phyloP scores from a whole-genome alignment of 2,329 filamentous ascomycete species.

The Colletotrichum spaethianum region DNA sequence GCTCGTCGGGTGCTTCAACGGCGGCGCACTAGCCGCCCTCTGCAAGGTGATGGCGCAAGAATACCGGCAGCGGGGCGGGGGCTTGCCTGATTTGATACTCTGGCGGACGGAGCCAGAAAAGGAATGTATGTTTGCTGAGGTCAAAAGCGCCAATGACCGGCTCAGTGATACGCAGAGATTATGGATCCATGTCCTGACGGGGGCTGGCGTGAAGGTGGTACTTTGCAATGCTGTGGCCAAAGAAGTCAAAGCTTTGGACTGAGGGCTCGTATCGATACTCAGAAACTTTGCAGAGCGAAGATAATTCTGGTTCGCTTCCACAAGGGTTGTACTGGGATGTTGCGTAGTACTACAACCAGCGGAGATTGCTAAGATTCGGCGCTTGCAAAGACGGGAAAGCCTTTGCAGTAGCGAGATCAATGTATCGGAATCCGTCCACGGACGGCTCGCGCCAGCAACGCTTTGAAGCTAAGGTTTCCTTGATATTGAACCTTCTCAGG shows the following conservation, averaged over 20 bases:
- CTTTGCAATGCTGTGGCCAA: constrained; percentile 76
- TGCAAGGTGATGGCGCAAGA: constrained; percentile 98
- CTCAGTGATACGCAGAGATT: constrained; percentile 95
- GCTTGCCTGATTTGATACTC: constrained; percentile 92
- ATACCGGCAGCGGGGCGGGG: constrained; percentile 87
- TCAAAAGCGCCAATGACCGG: constrained; percentile 90
- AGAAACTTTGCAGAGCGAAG: neutral
- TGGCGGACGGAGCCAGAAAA: constrained; percentile 71
- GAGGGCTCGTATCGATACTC: constrained; percentile 29
- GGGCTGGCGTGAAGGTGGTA: constrained; percentile 88
- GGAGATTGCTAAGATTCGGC: constrained; percentile 33
- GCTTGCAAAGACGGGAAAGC: constrained; percentile 9
- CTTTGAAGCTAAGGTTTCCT: neutral
- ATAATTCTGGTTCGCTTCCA: neutral
- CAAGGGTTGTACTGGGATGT: constrained; percentile 1
- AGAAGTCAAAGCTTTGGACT: constrained; percentile 62
- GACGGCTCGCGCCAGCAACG: neutral
- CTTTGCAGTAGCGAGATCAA: constrained; percentile 7
- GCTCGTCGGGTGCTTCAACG: constrained; percentile 83
- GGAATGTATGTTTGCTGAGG: constrained; percentile 82
- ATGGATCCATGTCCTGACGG: constrained; percentile 94
- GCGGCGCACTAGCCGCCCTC: constrained; percentile 84
- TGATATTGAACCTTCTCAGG: constrained; percentile 1
- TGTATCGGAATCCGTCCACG: neutral
- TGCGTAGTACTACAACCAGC: constrained; percentile 22